A percentile compares a stretch with the other conserved stretches of the same genome.
Conservation (phyloP, 805 yeast species). For the Grigorovia yakushimaensis region DNA sequence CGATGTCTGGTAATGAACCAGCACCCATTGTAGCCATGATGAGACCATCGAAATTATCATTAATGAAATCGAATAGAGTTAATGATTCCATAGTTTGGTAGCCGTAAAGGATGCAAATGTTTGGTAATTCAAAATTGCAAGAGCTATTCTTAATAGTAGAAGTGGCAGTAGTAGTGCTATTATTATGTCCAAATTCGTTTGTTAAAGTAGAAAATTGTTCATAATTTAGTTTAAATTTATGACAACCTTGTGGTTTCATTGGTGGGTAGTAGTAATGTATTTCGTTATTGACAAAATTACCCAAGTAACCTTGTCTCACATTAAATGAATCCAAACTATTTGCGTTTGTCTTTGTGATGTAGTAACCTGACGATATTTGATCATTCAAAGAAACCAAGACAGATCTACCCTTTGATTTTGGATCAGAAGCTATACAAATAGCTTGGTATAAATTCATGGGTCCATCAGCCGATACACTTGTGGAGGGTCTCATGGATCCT, state of each 20-base stretch:
- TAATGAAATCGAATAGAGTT: constrained; percentile 28
- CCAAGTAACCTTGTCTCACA: constrained; percentile 61
- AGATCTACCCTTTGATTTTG: constrained; percentile 45
- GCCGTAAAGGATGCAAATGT: constrained; percentile 47
- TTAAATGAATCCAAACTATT: constrained; percentile 63
- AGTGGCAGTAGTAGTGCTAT: too few relatives aligned
- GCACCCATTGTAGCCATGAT: constrained; percentile 67
- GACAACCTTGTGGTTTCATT: constrained; percentile 43
- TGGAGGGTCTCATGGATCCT: constrained; percentile 69
- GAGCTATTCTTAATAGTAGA: too few relatives aligned
- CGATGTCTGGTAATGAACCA: constrained; percentile 47
- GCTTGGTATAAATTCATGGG: constrained; percentile 67
- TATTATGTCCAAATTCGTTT: too few relatives aligned
- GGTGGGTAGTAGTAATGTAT: constrained; percentile 59
- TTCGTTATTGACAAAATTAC: constrained; percentile 57
- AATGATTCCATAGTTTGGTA: constrained; percentile 47
- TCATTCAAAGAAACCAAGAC: constrained; percentile 58
- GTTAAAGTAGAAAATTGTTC: too few relatives aligned
- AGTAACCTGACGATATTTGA: constrained; percentile 59
- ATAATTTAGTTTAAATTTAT: constrained; percentile 32
- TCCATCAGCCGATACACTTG: constrained; percentile 62
- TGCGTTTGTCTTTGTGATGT: constrained; percentile 61
- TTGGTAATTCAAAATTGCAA: constrained; percentile 21
- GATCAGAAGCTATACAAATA: constrained; percentile 48
- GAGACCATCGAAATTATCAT: constrained; percentile 42